phyloP scores from a whole-genome alignment of 169 alveolate genomes.

The Toxoplasma gondii region DNA sequence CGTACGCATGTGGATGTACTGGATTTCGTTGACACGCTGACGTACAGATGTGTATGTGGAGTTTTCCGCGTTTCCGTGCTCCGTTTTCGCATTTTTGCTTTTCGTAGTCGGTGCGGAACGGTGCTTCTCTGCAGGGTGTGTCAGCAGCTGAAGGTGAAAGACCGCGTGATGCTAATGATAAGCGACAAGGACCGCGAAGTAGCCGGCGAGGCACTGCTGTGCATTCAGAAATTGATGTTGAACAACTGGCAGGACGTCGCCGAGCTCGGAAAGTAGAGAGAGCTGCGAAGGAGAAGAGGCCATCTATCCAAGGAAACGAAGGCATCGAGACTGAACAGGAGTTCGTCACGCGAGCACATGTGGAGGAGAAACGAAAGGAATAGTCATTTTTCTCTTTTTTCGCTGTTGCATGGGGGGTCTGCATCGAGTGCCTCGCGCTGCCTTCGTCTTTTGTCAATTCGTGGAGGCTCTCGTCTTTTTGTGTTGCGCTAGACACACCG shows the following conservation, averaged over 20 bases:
- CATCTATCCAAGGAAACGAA: not conserved
- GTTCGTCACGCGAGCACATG: not conserved
- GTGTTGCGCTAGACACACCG: too few relatives aligned
- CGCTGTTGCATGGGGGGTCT: too few relatives aligned
- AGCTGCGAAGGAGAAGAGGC: not conserved
- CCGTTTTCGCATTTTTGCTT: not conserved
- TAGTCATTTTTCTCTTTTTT: not conserved
- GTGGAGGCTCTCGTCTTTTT: too few relatives aligned
- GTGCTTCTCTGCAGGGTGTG: slow-evolving; percentile 53
- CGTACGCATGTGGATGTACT: too few relatives aligned
- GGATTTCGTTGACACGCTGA: too few relatives aligned
- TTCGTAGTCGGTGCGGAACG: not conserved
- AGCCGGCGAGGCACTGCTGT: slow-evolving; percentile 84
- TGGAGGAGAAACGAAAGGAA: not conserved
- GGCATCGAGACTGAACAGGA: not conserved
- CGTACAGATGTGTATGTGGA: too few relatives aligned
- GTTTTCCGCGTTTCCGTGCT: too few relatives aligned
- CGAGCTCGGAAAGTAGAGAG: not conserved
- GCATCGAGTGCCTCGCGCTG: too few relatives aligned
- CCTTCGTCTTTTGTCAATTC: too few relatives aligned
- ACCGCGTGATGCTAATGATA: slow-evolving; percentile 78
- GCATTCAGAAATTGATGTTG: slow-evolving; percentile 85
- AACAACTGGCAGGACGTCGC: slow-evolving; percentile 77
- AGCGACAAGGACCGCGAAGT: slow-evolving; percentile 78
- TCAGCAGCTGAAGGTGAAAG: slow-evolving; percentile 75